A percentile compares a stretch with the other conserved stretches of the same genome.
phyloP scores from a whole-genome alignment of 257 asterid species.

The Paulownia fortunei region DNA sequence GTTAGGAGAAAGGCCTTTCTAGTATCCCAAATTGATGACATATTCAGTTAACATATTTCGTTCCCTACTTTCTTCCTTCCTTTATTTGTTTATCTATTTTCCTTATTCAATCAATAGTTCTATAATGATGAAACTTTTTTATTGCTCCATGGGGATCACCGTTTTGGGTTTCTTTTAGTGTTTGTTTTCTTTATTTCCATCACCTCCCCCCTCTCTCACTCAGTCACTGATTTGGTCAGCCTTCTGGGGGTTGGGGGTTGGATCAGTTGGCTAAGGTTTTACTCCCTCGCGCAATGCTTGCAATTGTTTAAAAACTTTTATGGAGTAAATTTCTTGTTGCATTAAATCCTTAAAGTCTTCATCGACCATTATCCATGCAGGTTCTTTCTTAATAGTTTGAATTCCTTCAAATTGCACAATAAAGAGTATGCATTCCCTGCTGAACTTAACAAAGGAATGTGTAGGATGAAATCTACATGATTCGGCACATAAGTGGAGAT shows the following conservation, averaged over 20 bases:
- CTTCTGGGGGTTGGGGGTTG: background rate
- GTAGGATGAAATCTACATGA: background rate
- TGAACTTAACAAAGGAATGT: background rate
- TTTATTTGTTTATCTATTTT: background rate
- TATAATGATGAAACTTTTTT: background rate
- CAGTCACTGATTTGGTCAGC: background rate
- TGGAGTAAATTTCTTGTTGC: background rate
- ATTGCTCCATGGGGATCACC: slow-evolving; percentile 17
- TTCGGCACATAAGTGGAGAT: background rate
- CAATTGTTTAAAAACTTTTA: background rate
- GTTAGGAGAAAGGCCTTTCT: slow-evolving; percentile 38
- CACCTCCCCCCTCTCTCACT: background rate
- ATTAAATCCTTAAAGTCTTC: background rate
- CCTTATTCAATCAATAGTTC: background rate
- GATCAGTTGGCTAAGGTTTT: background rate
- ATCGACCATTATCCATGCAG: background rate
- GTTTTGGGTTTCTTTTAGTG: background rate
- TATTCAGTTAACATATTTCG: slow-evolving; percentile 2
- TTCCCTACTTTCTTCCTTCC: background rate
- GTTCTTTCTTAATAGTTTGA: background rate
- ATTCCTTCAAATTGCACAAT: background rate
- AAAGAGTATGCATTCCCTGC: background rate
- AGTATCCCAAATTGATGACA: slow-evolving; percentile 3
- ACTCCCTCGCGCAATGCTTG: too few species aligned
- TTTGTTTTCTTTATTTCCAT: background rate